Conservation (phyloP, 345 rosid species). For the Viola odorata region DNA sequence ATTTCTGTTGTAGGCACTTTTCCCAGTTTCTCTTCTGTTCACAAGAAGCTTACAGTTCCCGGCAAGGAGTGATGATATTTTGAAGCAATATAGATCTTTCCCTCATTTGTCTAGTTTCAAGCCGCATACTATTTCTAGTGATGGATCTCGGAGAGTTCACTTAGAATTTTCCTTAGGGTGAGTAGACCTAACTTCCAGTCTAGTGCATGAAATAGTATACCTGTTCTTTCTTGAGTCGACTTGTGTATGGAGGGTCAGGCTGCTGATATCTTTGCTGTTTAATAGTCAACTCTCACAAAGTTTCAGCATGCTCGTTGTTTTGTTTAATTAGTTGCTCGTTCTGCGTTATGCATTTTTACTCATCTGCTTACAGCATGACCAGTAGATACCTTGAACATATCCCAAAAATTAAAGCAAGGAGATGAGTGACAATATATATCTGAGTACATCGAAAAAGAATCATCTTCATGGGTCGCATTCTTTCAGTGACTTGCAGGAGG, state of each 20-base stretch:
- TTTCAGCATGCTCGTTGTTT: no score
- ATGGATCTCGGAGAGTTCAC: slow-evolving; percentile 71
- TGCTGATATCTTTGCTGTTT: background rate
- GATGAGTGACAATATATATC: no score
- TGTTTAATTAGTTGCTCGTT: no score
- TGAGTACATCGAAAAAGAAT: no score
- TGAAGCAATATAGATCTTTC: slow-evolving; percentile 41
- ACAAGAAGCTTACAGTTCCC: slow-evolving; percentile 72
- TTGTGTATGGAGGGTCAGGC: background rate
- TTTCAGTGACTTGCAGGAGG: slow-evolving; percentile 76
- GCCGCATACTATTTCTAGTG: slow-evolving; percentile 26
- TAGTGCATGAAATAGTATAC: background rate
- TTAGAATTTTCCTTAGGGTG: slow-evolving; percentile 89
- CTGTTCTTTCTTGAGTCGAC: background rate
- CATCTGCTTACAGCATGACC: no score
- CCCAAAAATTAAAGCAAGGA: no score
- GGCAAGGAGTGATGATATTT: slow-evolving; percentile 49
- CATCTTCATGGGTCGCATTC: slow-evolving; percentile 5
- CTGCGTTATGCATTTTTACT: no score
- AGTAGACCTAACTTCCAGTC: slow-evolving; percentile 20
- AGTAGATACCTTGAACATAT: no score
- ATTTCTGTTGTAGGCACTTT: slow-evolving; percentile 49
- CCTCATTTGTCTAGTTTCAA: slow-evolving; percentile 52
- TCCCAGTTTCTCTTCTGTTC: slow-evolving; percentile 62
- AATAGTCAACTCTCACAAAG: background rate